A percentile compares a stretch with the other conserved stretches of the same genome.
Evolutionary conservation across 768 basidiomycete genomes (phyloP).

Genomic region (Epithele typhae): DNA sequence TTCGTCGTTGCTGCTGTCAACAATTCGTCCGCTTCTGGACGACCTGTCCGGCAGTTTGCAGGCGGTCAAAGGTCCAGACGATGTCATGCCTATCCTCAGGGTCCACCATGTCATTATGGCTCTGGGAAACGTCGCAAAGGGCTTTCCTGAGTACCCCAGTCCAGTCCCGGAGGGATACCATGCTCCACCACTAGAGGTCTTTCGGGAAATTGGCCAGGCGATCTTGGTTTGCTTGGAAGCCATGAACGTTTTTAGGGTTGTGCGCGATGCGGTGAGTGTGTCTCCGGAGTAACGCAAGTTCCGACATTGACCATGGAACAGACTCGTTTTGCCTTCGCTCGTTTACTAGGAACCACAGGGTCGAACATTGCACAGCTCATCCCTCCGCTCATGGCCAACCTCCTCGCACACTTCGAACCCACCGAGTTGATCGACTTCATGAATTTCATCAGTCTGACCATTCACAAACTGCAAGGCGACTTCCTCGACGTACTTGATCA

Average conservation of each 20-base stretch:
- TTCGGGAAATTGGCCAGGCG: constrained; percentile 80
- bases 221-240: constrained; percentile 84
- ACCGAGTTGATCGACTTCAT: constrained; percentile 93
- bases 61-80: constrained; percentile 52
- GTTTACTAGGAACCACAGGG: constrained; percentile 87
- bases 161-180: constrained; percentile 62
- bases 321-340: constrained; percentile 92
- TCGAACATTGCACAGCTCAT: constrained; percentile 83
- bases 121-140: constrained; percentile 90
- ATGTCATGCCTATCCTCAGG: constrained; percentile 75
- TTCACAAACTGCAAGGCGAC: constrained; percentile 88
- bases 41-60: constrained; percentile 59
- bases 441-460: constrained; percentile 87
- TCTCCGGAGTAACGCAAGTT: background rate
- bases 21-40: constrained; percentile 78
- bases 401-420: constrained; percentile 90
- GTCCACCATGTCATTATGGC: constrained; percentile 95
- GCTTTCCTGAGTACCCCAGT: constrained; percentile 88
- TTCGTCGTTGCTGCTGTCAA: constrained; percentile 61
- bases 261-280: constrained; percentile 83
- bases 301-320: constrained; percentile 26
- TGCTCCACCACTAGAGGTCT: constrained; percentile 70
- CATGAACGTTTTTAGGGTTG: constrained; percentile 81
- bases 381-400: constrained; percentile 81
- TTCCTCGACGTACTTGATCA: constrained; percentile 88